These are phyloP conservation scores for Sporisorium iseilematis-ciliati DNA, from an alignment of 1,284 basidiomycete genomes.

Conservation along the genomic window DNA sequence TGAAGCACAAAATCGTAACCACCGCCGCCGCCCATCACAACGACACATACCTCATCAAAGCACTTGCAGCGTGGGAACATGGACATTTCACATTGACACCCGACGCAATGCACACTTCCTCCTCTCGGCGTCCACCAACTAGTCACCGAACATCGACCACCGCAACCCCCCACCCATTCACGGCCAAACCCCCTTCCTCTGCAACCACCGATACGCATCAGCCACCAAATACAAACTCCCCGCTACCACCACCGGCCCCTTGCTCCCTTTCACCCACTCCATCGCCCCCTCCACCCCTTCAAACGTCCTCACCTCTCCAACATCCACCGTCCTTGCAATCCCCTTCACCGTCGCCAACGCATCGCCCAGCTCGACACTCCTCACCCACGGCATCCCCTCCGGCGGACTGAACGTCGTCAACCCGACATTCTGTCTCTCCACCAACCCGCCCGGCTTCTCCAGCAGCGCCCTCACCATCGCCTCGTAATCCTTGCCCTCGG, in stretches of 20 bases:
- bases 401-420: constrained; percentile 62
- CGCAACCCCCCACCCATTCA: not conserved
- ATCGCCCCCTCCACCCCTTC: constrained; percentile 33
- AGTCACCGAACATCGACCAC: not conserved
- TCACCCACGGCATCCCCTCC: constrained; percentile 69
- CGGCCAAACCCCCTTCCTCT: constrained; percentile 9
- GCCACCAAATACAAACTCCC: constrained; percentile 67
- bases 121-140: too few species aligned
- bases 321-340: constrained; percentile 11
- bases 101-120: too few species aligned
- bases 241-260: constrained; percentile 54
- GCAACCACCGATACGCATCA: constrained; percentile 55
- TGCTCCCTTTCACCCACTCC: constrained; percentile 25
- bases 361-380: constrained; percentile 28
- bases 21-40: too few species aligned
- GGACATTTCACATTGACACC: too few species aligned
- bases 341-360: constrained; percentile 12
- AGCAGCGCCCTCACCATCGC: constrained; percentile 56
- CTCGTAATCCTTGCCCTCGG: constrained; percentile 59
- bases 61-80: too few species aligned
- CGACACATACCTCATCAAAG: too few species aligned
- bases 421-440: constrained; percentile 53
- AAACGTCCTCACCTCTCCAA: constrained; percentile 29
- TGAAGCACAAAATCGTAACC: too few species aligned
- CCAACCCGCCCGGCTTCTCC: not conserved